Evolutionary conservation across 495 filamentous ascomycete species (phyloP), one percentile per base, ranked within the genome.

Genomic region (Penicillium ucsense): DNA sequence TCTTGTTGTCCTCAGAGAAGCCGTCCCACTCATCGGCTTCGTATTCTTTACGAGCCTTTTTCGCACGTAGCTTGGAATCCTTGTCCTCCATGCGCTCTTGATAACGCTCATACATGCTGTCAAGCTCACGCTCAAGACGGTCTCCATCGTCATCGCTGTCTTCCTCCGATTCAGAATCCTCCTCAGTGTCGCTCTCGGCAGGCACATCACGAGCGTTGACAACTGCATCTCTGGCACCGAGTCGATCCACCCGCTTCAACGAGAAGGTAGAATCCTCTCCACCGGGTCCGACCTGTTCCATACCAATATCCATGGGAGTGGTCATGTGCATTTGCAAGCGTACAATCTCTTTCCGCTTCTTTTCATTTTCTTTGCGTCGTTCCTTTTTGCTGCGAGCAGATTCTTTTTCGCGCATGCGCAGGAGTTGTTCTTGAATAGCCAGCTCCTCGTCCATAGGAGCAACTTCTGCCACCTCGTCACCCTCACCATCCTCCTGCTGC

Each of bases 291-390:
- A 75, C 68, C 61, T 95, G 88, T 61, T 96, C 91, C 71, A 92
- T 83, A 52, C 92, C 92, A 53, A 98, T 94, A 50, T 98, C 94
- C 73, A 86, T 90, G 10, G 92, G 91, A 1, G 88, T 84, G 10
- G 82, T 88, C 94, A 98, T 97, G 65, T 95, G 80, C 73, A 98
- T 79, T 66, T 98, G 94, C 84, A 97, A 81, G 40, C 92, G 84
- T 31, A 90, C 73, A 46, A 95, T 90, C 47, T 95, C 90, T 63
- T 85, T 89, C 52, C 84, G 82, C 67, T 89, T 95, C 59, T 81
- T 81, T 63, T 95, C 90, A 51, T 96, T 96, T 35, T 90, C 87
- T 54, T 77, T 83, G 50, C 88, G 73, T 49, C 84, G 73, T 56
- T 89, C 85, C 48, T 85, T 81, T 69, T 91, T 95, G 64, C 81